Percentiles rank a stretch among this genome's conserved stretches.
Evolutionary conservation across 345 rosid genomes (phyloP).

Genomic region (Brassica cretica): DNA sequence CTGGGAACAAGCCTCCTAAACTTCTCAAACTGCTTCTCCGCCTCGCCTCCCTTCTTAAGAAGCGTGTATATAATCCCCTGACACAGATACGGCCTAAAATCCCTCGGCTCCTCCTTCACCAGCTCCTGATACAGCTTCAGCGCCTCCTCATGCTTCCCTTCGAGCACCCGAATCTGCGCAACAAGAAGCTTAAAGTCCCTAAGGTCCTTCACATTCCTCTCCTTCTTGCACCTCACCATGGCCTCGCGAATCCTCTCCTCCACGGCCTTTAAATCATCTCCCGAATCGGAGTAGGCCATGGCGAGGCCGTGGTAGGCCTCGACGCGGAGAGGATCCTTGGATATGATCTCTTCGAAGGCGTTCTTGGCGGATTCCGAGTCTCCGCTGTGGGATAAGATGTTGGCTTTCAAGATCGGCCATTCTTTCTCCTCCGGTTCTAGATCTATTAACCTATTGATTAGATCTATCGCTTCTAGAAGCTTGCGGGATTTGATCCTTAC

Average conservation of each 20-base stretch:
- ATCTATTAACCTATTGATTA: conserved; percentile 62
- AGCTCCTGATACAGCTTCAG: conserved; percentile 77
- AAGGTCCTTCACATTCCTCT: conserved; percentile 57
- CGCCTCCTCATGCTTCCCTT: conserved; percentile 67
- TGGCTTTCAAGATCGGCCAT: conserved; percentile 73
- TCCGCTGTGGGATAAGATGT: conserved; percentile 58
- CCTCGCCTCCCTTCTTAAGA: conserved; percentile 73
- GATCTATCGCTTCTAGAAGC: conserved; percentile 57
- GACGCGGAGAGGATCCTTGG: conserved; percentile 70
- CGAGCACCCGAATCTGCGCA: conserved; percentile 75
- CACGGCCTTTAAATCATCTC: conserved; percentile 45
- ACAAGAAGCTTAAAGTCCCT: conserved; percentile 80
- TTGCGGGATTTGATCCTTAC: conserved; percentile 61
- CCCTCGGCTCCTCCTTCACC: conserved; percentile 86
- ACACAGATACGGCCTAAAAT: conserved; percentile 88
- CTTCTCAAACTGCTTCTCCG: conserved; percentile 81
- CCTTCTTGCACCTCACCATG: conserved; percentile 74
- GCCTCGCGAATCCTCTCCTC: conserved; percentile 62
- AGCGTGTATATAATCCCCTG: conserved; percentile 83
- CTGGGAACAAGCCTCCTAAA: conserved; percentile 74
- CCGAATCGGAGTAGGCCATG: conserved; percentile 66
- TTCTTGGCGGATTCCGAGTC: conserved; percentile 58
- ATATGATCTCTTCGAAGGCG: conserved; percentile 62
- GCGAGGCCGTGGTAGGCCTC: conserved; percentile 89
- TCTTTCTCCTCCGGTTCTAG: conserved; percentile 77